Evolutionary conservation across 2,329 filamentous ascomycete genomes (phyloP).

Genomic region (Ascochyta koolunga): DNA sequence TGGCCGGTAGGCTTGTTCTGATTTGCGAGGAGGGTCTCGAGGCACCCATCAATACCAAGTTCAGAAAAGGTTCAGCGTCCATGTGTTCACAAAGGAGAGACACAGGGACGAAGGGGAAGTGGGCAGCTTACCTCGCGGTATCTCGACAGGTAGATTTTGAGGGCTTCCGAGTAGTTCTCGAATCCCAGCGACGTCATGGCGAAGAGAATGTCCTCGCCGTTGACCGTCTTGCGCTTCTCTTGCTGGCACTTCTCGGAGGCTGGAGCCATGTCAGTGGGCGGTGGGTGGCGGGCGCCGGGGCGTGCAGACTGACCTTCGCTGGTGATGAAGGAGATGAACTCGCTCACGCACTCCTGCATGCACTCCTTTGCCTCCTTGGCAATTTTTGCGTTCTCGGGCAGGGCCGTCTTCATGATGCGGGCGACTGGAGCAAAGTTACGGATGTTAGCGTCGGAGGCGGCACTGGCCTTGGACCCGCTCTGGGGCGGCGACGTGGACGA

Average conservation of each 20-base stretch:
- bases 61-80: constrained; percentile 55
- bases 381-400: constrained; percentile 98
- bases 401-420: constrained; percentile 96
- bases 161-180: constrained; percentile 96
- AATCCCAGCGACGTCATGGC: constrained; percentile 99
- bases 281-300: background rate
- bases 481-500: constrained; percentile 46
- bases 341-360: constrained; percentile 99
- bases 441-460: constrained; percentile 84
- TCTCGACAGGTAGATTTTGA: constrained; percentile 97
- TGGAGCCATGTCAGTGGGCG: constrained; percentile 50
- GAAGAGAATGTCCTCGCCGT: constrained; percentile 97
- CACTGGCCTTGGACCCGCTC: constrained; percentile 35
- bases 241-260: constrained; percentile 99
- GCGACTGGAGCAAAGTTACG: constrained; percentile 94
- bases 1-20: constrained; percentile 61
- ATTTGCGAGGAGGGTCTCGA: constrained; percentile 80
- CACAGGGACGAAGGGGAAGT: constrained; percentile 34
- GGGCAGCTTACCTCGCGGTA: constrained; percentile 86
- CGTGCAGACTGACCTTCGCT: constrained; percentile 79
- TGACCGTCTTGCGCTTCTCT: constrained; percentile 98
- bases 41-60: constrained; percentile 58
- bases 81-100: constrained; percentile 46
- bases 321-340: constrained; percentile 99
- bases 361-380: constrained; percentile 99